phyloP scores from a whole-genome alignment of 805 yeast genomes.

The Wickerhamiella vanderwaltii region DNA sequence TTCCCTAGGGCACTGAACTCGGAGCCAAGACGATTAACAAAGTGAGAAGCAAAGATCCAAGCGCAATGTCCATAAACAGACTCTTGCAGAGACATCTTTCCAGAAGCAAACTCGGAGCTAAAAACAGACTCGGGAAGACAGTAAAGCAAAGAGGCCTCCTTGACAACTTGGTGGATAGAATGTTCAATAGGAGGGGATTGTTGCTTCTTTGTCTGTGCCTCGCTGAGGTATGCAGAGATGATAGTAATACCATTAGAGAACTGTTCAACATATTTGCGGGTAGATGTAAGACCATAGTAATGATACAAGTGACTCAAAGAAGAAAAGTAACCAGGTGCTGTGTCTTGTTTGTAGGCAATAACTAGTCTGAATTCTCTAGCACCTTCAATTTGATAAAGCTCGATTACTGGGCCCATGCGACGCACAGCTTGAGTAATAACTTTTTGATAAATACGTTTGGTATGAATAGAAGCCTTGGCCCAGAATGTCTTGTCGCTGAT shows the following conservation, averaged over 20 bases:
- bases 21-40: slow-evolving; percentile 84
- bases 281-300: slow-evolving; percentile 72
- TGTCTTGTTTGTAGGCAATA: slow-evolving; percentile 73
- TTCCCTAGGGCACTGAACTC: slow-evolving; percentile 63
- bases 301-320: slow-evolving; percentile 78
- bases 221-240: slow-evolving; percentile 72
- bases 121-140: slow-evolving; percentile 83
- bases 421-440: slow-evolving; percentile 55
- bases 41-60: slow-evolving; percentile 84
- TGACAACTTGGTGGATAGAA: slow-evolving; percentile 77
- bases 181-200: slow-evolving; percentile 44
- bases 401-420: slow-evolving; percentile 87
- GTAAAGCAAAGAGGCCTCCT: slow-evolving; percentile 85
- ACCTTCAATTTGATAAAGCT: slow-evolving; percentile 67
- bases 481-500: slow-evolving; percentile 72
- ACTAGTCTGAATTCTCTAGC: slow-evolving; percentile 76
- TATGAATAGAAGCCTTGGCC: slow-evolving; percentile 65
- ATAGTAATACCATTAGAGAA: slow-evolving; percentile 81
- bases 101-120: slow-evolving; percentile 55
- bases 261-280: slow-evolving; percentile 89
- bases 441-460: slow-evolving; percentile 63
- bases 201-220: slow-evolving; percentile 33
- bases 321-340: slow-evolving; percentile 77
- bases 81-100: slow-evolving; percentile 84
- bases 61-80: slow-evolving; percentile 90